phyloP scores from a whole-genome alignment of 129 eudicot genomes.

The Arctium lappa region DNA sequence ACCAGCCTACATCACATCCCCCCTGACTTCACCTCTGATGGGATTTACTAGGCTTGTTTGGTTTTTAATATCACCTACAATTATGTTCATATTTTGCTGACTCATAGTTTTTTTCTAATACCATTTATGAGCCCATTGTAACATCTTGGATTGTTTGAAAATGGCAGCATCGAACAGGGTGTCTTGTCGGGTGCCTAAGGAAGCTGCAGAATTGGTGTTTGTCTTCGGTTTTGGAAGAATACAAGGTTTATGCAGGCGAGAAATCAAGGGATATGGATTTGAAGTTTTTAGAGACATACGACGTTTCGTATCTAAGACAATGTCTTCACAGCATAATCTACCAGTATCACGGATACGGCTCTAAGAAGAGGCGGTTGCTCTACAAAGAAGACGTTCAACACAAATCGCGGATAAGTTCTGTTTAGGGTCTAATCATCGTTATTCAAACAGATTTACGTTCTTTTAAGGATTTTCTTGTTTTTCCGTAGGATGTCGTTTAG shows the following conservation, averaged over 20 bases:
- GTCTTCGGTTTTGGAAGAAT: conserved; percentile 58
- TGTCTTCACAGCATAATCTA: conserved; percentile 58
- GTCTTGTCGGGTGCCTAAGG: conserved; percentile 63
- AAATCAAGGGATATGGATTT: conserved; percentile 49
- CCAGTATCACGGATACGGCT: conserved; percentile 58
- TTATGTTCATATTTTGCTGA: too few species aligned
- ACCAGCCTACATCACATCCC: too few species aligned
- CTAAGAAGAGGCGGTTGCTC: conserved; percentile 57
- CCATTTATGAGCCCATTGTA: not conserved
- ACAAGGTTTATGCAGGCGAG: conserved; percentile 53
- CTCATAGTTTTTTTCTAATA: too few species aligned
- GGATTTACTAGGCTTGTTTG: too few species aligned
- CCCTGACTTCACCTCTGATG: too few species aligned
- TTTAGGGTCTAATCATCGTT: not conserved
- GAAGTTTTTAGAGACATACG: conserved; percentile 44
- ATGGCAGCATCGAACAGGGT: conserved; percentile 67
- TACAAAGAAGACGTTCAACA: conserved; percentile 42
- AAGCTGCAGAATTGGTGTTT: conserved; percentile 65
- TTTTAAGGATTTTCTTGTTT: conserved; percentile 2
- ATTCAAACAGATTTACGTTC: not conserved
- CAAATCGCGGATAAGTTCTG: conserved; percentile 42
- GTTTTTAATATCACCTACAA: too few species aligned
- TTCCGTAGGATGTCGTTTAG: conserved; percentile 19
- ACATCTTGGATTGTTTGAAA: conserved; percentile 12
- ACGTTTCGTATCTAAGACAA: conserved; percentile 44